These are phyloP conservation scores for Fusarium zealandicum DNA, from an alignment of 2,329 filamentous ascomycete species.

Conservation along the genomic window DNA sequence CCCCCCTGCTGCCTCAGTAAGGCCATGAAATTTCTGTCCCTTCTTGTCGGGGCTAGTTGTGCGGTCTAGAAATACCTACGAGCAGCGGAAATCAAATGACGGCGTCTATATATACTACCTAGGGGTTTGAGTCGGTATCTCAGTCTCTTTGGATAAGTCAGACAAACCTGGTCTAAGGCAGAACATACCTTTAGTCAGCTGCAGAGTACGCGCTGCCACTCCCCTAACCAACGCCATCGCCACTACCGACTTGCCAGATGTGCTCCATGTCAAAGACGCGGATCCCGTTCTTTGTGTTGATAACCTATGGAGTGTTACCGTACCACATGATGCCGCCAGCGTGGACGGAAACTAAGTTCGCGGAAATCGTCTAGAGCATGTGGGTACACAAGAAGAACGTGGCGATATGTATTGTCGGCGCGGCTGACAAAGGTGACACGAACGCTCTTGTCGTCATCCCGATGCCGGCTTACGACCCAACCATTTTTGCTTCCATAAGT, in stretches of 20 bases:
- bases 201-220: conserved; percentile 42
- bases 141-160: neutral
- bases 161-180: conserved; percentile 45
- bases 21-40: conserved; percentile 24
- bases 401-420: conserved; percentile 42
- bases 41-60: conserved; percentile 43
- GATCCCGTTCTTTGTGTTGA: conserved; percentile 46
- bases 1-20: conserved; percentile 17
- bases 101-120: conserved; percentile 40
- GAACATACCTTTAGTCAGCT: conserved; percentile 44
- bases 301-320: conserved; percentile 45
- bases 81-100: conserved; percentile 44
- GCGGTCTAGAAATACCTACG: conserved; percentile 47
- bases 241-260: conserved; percentile 46
- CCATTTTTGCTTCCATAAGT: conserved; percentile 45
- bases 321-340: conserved; percentile 49
- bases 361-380: conserved; percentile 44
- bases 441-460: conserved; percentile 33
- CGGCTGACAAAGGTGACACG: conserved; percentile 46
- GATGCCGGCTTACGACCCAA: conserved; percentile 45
- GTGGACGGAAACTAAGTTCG: conserved; percentile 44
- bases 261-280: conserved; percentile 48
- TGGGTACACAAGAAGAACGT: conserved; percentile 47
- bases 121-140: too few relatives aligned
- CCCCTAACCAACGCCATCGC: conserved; percentile 44